Conservation (phyloP, 1,139 yeast genomes). For the Scheffersomyces cryptocercus region DNA sequence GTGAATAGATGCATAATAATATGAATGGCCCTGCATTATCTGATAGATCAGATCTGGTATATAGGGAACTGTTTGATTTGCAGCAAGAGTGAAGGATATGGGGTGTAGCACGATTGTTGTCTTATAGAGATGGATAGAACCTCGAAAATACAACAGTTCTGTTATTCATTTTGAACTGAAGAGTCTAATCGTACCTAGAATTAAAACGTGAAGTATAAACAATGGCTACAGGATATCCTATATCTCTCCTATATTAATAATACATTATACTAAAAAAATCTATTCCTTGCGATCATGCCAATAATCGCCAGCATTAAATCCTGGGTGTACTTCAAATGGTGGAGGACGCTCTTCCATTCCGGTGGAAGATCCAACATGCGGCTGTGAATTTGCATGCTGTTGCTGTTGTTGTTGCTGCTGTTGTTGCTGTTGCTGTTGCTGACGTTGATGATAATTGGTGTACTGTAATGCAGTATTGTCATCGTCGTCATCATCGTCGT, state of each 20-base stretch:
- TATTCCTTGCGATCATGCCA: constrained; percentile 27
- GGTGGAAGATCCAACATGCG: background rate
- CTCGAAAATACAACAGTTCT: too few relatives aligned
- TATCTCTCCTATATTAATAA: background rate
- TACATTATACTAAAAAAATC: background rate
- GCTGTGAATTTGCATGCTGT: background rate
- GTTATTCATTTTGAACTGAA: too few relatives aligned
- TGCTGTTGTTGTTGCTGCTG: constrained; percentile 2
- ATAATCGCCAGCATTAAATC: constrained; percentile 32
- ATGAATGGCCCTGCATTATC: too few relatives aligned
- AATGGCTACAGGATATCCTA: too few relatives aligned
- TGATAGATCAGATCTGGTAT: too few relatives aligned
- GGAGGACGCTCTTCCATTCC: constrained; percentile 21
- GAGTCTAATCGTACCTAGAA: too few relatives aligned
- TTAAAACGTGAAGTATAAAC: too few relatives aligned
- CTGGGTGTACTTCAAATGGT: constrained; percentile 37
- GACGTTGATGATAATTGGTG: constrained; percentile 1
- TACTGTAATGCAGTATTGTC: constrained; percentile 2
- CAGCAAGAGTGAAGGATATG: too few relatives aligned
- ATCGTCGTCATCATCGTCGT: constrained; percentile 13
- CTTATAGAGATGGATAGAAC: too few relatives aligned
- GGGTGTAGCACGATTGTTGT: too few relatives aligned
- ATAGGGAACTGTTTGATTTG: too few relatives aligned
- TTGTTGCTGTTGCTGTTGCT: constrained; percentile 1
- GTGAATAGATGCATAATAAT: too few relatives aligned